Conservation (phyloP, 345 rosid species). For the Lumnitzera racemosa region DNA sequence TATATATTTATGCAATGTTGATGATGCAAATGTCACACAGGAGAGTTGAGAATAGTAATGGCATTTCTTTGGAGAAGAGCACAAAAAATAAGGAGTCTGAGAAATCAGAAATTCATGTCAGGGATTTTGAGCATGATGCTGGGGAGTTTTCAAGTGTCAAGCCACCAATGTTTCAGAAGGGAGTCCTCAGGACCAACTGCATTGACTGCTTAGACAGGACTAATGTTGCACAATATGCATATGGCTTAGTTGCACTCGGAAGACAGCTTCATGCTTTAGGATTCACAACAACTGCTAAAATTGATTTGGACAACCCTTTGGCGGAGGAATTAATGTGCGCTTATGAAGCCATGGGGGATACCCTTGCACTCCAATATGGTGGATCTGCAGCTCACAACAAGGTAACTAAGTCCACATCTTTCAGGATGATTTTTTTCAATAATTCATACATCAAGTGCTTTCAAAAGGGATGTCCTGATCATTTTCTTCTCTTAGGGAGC, state of each 20-base stretch:
- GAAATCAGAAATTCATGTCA: conserved; percentile 13
- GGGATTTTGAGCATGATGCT: conserved; percentile 9
- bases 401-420: conserved; percentile 23
- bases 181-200: conserved; percentile 92
- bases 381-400: conserved; percentile 98
- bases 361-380: conserved; percentile 91
- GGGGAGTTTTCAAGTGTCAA: conserved; percentile 22
- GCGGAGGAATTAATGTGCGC: conserved; percentile 70
- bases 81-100: conserved; percentile 21
- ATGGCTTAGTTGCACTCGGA: conserved; percentile 82
- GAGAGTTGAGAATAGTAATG: conserved; percentile 23
- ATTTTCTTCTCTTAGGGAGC: too few species aligned
- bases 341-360: conserved; percentile 95
- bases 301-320: conserved; percentile 65
- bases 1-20: neutral
- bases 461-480: too few species aligned
- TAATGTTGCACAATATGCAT: conserved; percentile 91
- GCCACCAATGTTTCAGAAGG: conserved; percentile 56
- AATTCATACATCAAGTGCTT: too few species aligned
- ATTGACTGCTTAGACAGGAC: conserved; percentile 97
- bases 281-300: conserved; percentile 29
- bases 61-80: conserved; percentile 14
- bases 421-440: too few species aligned
- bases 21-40: conserved; percentile 32
- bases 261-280: conserved; percentile 68